Evolutionary conservation across 1,139 yeast genomes (phyloP).

Genomic region (Scheffersomyces illinoinensis): DNA sequence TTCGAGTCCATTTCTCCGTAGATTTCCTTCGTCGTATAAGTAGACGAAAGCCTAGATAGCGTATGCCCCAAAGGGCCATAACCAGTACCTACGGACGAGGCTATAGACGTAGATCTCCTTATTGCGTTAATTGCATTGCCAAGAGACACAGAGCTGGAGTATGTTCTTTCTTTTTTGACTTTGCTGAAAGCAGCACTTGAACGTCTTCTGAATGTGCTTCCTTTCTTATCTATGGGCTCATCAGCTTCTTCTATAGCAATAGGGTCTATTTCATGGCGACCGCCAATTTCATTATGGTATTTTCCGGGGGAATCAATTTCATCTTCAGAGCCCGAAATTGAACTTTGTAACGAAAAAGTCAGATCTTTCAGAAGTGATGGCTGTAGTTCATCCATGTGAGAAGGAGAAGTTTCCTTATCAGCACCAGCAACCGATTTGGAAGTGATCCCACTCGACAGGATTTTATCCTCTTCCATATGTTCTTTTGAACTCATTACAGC

Average conservation of each 20-base stretch:
- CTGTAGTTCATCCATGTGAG: not conserved
- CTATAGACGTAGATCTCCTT: not conserved
- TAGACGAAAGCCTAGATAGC: not conserved
- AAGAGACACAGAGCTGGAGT: not conserved
- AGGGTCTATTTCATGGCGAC: not conserved
- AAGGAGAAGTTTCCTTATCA: not conserved
- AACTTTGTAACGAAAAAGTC: not conserved
- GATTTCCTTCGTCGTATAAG: constrained; percentile 16
- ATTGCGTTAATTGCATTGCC: not conserved
- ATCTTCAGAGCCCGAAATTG: not conserved
- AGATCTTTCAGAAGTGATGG: not conserved
- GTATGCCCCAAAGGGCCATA: not conserved
- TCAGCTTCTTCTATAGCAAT: not conserved
- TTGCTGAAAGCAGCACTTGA: not conserved
- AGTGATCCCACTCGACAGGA: not conserved
- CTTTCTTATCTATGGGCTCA: not conserved
- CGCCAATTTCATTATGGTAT: not conserved
- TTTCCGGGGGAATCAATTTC: not conserved
- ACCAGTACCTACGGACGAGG: not conserved
- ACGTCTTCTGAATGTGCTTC: not conserved
- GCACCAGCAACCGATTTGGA: not conserved
- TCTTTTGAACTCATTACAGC: not conserved
- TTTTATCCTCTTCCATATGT: not conserved
- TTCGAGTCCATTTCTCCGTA: constrained; percentile 22
- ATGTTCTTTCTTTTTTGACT: not conserved